Conservation (phyloP, 345 rosid genomes). For the Abelmoschus esculentus region DNA sequence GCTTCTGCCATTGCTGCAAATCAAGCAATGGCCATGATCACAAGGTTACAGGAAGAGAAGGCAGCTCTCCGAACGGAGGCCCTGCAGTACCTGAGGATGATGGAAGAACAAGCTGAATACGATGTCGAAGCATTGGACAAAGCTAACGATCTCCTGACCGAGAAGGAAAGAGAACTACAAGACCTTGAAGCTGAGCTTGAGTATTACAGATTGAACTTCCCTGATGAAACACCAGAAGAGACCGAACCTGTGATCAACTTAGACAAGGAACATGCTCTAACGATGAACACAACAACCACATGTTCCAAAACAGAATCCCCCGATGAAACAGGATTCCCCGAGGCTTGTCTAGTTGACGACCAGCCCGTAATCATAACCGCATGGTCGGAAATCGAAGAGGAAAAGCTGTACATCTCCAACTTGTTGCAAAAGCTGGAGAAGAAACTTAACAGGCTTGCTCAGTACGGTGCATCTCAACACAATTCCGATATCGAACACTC, state of each 20-base stretch:
- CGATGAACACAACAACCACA: constrained; percentile 10
- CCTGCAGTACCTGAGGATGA: constrained; percentile 74
- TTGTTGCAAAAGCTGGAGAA: constrained; percentile 29
- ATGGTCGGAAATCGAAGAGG: constrained; percentile 28
- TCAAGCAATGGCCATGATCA: constrained; percentile 86
- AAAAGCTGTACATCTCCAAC: constrained; percentile 28
- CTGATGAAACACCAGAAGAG: constrained; percentile 29
- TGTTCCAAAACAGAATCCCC: not conserved
- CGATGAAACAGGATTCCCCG: constrained; percentile 6
- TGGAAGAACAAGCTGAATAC: constrained; percentile 84
- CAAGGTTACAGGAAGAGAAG: constrained; percentile 77
- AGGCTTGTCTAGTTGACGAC: constrained; percentile 15
- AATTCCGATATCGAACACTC: constrained; percentile 9
- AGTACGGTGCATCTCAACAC: constrained; percentile 11
- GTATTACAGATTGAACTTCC: constrained; percentile 30
- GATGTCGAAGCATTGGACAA: constrained; percentile 60
- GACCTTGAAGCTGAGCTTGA: constrained; percentile 70
- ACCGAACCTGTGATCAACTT: constrained; percentile 5
- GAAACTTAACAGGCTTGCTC: constrained; percentile 28
- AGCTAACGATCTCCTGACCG: constrained; percentile 57
- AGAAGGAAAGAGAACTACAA: constrained; percentile 61
- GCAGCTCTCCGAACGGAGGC: constrained; percentile 76
- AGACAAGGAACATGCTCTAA: constrained; percentile 16
- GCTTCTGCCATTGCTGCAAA: constrained; percentile 59
- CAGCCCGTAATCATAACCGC: constrained; percentile 18